phyloP scores from a whole-genome alignment of 2,329 filamentous ascomycete genomes.

The Fusarium decemcellulare region DNA sequence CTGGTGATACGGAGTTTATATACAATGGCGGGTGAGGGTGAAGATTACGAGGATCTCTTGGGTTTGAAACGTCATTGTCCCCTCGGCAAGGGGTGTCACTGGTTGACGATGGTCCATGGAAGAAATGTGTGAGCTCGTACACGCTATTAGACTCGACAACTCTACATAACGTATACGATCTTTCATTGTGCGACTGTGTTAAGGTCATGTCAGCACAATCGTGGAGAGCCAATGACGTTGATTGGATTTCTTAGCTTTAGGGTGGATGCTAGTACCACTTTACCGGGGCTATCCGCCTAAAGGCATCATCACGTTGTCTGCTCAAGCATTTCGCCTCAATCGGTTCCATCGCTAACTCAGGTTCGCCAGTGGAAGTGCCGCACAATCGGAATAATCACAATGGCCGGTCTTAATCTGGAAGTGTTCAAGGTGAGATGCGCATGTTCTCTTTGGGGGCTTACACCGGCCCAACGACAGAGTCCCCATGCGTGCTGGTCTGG shows the following conservation, averaged over 20 bases:
- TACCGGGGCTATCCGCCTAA: constrained; percentile 43
- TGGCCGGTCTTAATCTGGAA: constrained; percentile 92
- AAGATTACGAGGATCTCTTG: constrained; percentile 19
- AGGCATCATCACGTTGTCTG: constrained; percentile 35
- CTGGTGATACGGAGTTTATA: constrained; percentile 41
- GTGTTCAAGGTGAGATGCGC: constrained; percentile 83
- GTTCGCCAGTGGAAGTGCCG: constrained; percentile 6
- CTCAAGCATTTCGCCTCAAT: constrained; percentile 34
- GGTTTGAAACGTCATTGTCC: constrained; percentile 5
- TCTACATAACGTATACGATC: neutral
- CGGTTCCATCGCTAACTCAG: constrained; percentile 26
- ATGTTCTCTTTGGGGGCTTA: neutral
- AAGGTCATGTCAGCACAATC: constrained; percentile 12
- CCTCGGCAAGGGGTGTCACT: constrained; percentile 23
- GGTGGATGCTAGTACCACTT: constrained; percentile 36
- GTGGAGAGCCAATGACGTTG: constrained; percentile 32
- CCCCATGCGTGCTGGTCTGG: neutral
- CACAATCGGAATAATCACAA: constrained; percentile 33
- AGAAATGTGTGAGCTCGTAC: neutral
- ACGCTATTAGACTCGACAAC: constrained; percentile 1
- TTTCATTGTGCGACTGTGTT: neutral
- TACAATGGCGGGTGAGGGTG: constrained; percentile 24
- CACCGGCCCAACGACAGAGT: neutral
- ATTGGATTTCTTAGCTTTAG: constrained; percentile 10
- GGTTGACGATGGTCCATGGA: constrained; percentile 14